A percentile compares a stretch with the other conserved stretches of the same genome.
Conservation (phyloP, 805 yeast species). For the Clavispora fructus region DNA sequence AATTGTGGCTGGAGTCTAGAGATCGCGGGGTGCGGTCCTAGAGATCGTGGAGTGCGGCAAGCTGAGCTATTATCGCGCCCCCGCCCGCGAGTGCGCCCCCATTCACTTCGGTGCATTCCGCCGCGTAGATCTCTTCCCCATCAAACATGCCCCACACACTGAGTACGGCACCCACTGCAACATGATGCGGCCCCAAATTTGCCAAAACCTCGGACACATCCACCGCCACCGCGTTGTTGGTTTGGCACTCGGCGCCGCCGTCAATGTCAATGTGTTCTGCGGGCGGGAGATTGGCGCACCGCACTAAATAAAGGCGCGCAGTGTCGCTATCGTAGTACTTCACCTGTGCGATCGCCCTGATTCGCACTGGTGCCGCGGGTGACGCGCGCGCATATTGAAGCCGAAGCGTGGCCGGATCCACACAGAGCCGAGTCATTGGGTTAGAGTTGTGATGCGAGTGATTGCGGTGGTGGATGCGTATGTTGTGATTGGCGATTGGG, state of each 20-base stretch:
- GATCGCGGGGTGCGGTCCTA: too few relatives aligned
- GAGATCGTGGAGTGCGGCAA: constrained; percentile 11
- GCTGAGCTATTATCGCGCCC: constrained; percentile 11
- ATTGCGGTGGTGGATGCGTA: neutral
- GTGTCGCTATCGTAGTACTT: constrained; percentile 12
- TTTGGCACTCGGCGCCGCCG: neutral
- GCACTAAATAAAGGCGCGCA: constrained; percentile 11
- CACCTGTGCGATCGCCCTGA: constrained; percentile 29
- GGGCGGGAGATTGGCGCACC: constrained; percentile 15
- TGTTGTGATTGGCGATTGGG: too few relatives aligned
- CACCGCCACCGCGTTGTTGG: constrained; percentile 1
- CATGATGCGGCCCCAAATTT: constrained; percentile 4
- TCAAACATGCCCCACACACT: constrained; percentile 27
- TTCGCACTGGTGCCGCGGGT: constrained; percentile 12
- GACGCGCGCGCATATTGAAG: constrained; percentile 21
- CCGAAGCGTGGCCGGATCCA: constrained; percentile 23
- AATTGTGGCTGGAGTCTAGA: too few relatives aligned
- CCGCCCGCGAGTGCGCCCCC: constrained; percentile 10
- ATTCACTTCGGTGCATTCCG: constrained; percentile 19
- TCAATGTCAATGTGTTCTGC: constrained; percentile 11
- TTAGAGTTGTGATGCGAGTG: constrained; percentile 3
- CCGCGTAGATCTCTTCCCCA: constrained; percentile 20
- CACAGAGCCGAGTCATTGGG: constrained; percentile 25
- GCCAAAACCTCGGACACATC: constrained; percentile 9
- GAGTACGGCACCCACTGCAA: constrained; percentile 21